Conservation (phyloP, 805 yeast species). For the Brettanomyces naardenensis region DNA sequence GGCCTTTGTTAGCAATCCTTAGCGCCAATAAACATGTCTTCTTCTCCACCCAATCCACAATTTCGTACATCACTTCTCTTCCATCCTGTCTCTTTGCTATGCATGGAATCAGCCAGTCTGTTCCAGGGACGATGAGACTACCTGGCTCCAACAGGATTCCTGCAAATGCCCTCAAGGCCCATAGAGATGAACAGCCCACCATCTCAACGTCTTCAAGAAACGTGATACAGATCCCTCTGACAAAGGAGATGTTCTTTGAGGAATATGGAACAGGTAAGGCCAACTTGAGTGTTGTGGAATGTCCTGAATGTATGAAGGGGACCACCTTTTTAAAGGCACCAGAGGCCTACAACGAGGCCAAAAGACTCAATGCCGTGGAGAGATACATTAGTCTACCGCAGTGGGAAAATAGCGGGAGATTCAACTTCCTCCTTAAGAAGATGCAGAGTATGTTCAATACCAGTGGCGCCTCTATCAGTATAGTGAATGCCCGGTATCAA, state of each 20-base stretch:
- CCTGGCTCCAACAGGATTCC: neutral
- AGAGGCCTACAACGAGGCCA: conserved; percentile 40
- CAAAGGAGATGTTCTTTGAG: conserved; percentile 48
- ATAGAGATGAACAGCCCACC: conserved; percentile 7
- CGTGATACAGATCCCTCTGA: conserved; percentile 28
- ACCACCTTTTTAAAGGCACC: conserved; percentile 53
- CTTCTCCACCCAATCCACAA: too few species aligned
- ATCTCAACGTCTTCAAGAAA: conserved; percentile 8
- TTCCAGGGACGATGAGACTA: neutral
- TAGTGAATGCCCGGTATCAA: conserved; percentile 43
- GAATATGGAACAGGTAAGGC: conserved; percentile 48
- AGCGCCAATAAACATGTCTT: too few species aligned
- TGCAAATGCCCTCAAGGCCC: neutral
- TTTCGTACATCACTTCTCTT: neutral
- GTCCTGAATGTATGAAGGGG: conserved; percentile 46
- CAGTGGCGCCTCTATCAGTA: conserved; percentile 49
- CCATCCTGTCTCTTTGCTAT: conserved; percentile 2
- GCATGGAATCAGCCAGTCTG: conserved; percentile 1
- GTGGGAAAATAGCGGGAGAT: conserved; percentile 38
- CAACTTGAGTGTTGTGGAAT: conserved; percentile 45
- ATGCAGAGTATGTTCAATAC: conserved; percentile 36
- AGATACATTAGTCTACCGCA: conserved; percentile 32
- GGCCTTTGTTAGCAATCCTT: too few species aligned
- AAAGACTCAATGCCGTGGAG: conserved; percentile 37
- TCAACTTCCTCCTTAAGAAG: conserved; percentile 31